A percentile compares a stretch with the other conserved stretches of the same genome.
phyloP scores from a whole-genome alignment of 2,329 filamentous ascomycete genomes.

The Epichloe hybrida region DNA sequence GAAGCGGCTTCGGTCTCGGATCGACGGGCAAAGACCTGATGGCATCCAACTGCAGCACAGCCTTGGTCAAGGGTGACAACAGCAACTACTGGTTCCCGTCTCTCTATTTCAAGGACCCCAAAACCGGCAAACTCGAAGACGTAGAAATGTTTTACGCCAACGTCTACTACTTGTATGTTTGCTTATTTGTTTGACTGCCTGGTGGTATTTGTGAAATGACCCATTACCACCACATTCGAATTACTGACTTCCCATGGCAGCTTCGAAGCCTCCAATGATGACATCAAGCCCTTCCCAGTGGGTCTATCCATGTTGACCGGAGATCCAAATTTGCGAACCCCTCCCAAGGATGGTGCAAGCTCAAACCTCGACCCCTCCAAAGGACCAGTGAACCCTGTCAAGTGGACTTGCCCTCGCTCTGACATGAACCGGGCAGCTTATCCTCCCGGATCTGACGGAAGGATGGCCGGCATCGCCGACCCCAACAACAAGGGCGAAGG shows the following conservation, averaged over 20 bases:
- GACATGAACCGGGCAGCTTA: conserved; percentile 36
- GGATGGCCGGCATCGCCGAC: conserved; percentile 40
- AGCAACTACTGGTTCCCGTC: conserved; percentile 68
- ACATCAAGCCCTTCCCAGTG: conserved; percentile 54
- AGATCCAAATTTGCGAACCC: conserved; percentile 42
- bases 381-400: conserved; percentile 38
- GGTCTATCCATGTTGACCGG: conserved; percentile 62
- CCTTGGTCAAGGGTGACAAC: conserved; percentile 52
- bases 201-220: too few species aligned
- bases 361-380: conserved; percentile 37
- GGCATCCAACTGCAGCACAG: conserved; percentile 56
- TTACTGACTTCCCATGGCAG: conserved; percentile 13
- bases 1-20: conserved; percentile 49
- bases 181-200: not conserved
- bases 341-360: conserved; percentile 38
- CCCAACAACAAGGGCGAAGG: conserved; percentile 41
- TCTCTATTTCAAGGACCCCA: conserved; percentile 53
- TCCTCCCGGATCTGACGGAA: conserved; percentile 40
- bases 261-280: conserved; percentile 50
- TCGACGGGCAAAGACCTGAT: conserved; percentile 47
- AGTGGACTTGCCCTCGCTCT: conserved; percentile 49
- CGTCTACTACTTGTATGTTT: conserved; percentile 57
- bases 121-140: conserved; percentile 48
- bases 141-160: conserved; percentile 62
- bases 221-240: not conserved